Evolutionary conservation across 331 rosid genomes (phyloP).

Genomic region (Pyrus hybrid): DNA sequence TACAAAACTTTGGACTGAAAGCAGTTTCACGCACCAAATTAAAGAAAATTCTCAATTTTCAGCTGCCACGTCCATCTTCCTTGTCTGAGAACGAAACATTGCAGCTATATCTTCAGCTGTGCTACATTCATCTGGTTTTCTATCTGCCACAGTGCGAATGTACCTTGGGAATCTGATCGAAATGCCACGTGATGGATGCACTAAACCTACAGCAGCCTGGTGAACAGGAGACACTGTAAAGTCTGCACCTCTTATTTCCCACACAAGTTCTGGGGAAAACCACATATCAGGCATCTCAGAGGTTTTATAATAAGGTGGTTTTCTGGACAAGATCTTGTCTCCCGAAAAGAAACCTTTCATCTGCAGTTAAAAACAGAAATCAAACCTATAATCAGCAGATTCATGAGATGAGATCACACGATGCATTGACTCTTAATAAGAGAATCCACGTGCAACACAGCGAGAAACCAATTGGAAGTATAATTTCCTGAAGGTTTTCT

Average conservation of each 20-base stretch:
- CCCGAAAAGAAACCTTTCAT: constrained; percentile 70
- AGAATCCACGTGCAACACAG: neutral
- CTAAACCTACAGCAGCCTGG: constrained; percentile 75
- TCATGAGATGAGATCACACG: neutral
- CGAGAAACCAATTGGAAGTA: neutral
- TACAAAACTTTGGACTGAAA: neutral
- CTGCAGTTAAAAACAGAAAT: constrained; percentile 37
- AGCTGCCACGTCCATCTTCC: constrained; percentile 75
- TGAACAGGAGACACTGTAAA: constrained; percentile 92
- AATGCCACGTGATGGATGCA: constrained; percentile 83
- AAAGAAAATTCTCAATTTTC: constrained; percentile 18
- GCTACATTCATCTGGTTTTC: constrained; percentile 86
- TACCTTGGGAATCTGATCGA: constrained; percentile 86
- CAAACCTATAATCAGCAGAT: neutral
- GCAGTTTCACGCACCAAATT: neutral
- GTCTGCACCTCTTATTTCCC: constrained; percentile 92
- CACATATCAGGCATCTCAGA: constrained; percentile 72
- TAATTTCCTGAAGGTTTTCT: neutral
- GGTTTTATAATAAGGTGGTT: constrained; percentile 75
- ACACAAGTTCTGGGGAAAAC: constrained; percentile 65
- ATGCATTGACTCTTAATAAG: neutral
- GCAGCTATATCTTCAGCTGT: constrained; percentile 62
- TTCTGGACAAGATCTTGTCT: constrained; percentile 58
- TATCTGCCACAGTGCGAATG: constrained; percentile 36
- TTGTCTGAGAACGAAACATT: constrained; percentile 65